These are phyloP conservation scores for Pythium rhizo-oryzae DNA, from an alignment of 352 stramenopile species.

Conservation along the genomic window DNA sequence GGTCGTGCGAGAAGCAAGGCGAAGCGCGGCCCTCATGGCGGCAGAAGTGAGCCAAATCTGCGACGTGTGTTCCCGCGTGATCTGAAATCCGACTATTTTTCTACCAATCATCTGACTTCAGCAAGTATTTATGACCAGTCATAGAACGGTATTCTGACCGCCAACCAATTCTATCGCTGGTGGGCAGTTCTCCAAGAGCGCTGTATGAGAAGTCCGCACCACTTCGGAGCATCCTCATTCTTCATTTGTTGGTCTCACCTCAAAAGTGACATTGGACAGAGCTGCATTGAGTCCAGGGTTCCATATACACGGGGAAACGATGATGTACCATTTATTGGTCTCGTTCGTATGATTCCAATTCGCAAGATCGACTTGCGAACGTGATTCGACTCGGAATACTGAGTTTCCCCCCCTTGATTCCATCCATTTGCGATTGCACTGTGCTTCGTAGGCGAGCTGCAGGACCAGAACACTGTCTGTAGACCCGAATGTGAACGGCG, in stretches of 20 bases:
- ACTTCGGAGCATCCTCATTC: neutral
- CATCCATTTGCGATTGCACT: no score
- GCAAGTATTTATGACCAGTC: constrained; percentile 12
- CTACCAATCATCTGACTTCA: neutral
- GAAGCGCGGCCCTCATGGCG: neutral
- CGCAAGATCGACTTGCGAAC: constrained; percentile 34
- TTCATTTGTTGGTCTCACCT: neutral
- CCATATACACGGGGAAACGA: constrained; percentile 32
- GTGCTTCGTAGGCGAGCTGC: no score
- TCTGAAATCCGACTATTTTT: neutral
- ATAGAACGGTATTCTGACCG: neutral
- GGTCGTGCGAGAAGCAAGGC: neutral
- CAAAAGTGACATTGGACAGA: neutral
- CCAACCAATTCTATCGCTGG: constrained; percentile 19
- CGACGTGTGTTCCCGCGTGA: constrained; percentile 18
- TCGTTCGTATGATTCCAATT: constrained; percentile 61
- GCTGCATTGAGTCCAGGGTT: neutral
- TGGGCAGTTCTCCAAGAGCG: neutral
- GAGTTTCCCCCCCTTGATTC: constrained; percentile 38
- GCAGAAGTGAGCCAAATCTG: constrained; percentile 11
- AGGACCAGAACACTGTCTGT: no score
- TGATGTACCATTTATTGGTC: constrained; percentile 73
- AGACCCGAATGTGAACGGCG: no score
- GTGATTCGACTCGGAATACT: constrained; percentile 64
- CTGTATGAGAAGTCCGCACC: neutral